Conservation (phyloP, 257 asterid species). For the Jacaranda mimosifolia region DNA sequence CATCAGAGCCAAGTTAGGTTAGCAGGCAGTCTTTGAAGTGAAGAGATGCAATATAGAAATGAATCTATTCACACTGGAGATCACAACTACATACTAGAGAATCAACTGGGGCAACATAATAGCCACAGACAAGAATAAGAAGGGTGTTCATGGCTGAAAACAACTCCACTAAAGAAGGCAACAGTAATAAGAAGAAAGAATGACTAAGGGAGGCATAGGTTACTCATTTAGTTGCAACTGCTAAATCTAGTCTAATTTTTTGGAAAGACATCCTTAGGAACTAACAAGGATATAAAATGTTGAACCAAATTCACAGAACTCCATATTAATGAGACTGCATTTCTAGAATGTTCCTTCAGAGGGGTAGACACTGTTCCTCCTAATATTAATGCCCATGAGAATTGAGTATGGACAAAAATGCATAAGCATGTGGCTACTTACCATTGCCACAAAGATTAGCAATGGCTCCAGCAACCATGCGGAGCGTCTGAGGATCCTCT, state of each 20-base stretch:
- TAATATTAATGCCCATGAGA: neutral
- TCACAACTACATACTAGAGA: neutral
- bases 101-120: neutral
- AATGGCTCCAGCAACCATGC: constrained; percentile 92
- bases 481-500: constrained; percentile 90
- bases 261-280: too few species aligned
- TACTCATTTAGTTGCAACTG: neutral
- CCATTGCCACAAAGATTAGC: constrained; percentile 96
- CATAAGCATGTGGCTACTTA: constrained; percentile 26
- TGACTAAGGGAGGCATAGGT: neutral
- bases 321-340: neutral
- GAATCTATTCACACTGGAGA: neutral
- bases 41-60: neutral
- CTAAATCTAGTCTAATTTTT: neutral
- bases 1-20: neutral
- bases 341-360: neutral
- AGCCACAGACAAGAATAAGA: neutral
- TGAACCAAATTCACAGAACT: neutral
- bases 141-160: too few species aligned
- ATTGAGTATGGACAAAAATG: neutral
- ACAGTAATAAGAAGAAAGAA: neutral
- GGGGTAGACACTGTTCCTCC: neutral
- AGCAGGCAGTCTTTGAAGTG: neutral
- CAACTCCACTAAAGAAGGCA: neutral
- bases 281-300: too few species aligned